Conservation (phyloP, 129 eudicot species). For the Logfia minima region DNA sequence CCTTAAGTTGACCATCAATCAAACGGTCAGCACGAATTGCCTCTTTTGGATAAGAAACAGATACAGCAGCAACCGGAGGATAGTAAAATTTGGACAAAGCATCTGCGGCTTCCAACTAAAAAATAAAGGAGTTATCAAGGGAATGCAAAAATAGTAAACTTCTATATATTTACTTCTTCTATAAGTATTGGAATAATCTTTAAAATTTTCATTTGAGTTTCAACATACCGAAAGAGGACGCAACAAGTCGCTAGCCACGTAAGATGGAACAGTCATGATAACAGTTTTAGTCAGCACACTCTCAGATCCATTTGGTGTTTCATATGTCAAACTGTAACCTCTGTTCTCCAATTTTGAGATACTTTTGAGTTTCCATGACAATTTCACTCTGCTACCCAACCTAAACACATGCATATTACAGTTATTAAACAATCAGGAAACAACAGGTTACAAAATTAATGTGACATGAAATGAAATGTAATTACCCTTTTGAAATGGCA, state of each 20-base stretch:
- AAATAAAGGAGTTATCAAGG: not conserved
- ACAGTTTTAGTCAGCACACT: slow-evolving; percentile 63
- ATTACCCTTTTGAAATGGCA: slow-evolving; percentile 73
- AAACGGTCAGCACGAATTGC: slow-evolving; percentile 78
- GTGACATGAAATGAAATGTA: not conserved
- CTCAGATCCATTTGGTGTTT: slow-evolving; percentile 73
- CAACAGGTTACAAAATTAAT: not conserved
- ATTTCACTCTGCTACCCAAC: slow-evolving; percentile 79
- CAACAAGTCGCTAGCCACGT: slow-evolving; percentile 74
- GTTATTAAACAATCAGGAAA: slow-evolving; percentile 14
- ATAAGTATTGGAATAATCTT: not conserved
- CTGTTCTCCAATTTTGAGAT: slow-evolving; percentile 49
- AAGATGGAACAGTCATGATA: slow-evolving; percentile 87
- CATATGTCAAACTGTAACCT: slow-evolving; percentile 69
- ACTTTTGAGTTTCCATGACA: slow-evolving; percentile 80
- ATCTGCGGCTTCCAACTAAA: slow-evolving; percentile 82
- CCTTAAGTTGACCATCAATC: slow-evolving; percentile 86
- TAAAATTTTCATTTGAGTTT: not conserved
- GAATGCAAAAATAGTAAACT: not conserved
- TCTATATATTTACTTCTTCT: not conserved
- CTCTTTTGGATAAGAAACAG: slow-evolving; percentile 86
- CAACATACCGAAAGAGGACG: slow-evolving; percentile 83
- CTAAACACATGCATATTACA: slow-evolving; percentile 36
- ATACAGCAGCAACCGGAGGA: slow-evolving; percentile 98
- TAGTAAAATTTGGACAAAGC: slow-evolving; percentile 73